A percentile compares a stretch with the other conserved stretches of the same genome.
Evolutionary conservation across 2,329 filamentous ascomycete species (phyloP).

Genomic region (Fusarium robinianum): DNA sequence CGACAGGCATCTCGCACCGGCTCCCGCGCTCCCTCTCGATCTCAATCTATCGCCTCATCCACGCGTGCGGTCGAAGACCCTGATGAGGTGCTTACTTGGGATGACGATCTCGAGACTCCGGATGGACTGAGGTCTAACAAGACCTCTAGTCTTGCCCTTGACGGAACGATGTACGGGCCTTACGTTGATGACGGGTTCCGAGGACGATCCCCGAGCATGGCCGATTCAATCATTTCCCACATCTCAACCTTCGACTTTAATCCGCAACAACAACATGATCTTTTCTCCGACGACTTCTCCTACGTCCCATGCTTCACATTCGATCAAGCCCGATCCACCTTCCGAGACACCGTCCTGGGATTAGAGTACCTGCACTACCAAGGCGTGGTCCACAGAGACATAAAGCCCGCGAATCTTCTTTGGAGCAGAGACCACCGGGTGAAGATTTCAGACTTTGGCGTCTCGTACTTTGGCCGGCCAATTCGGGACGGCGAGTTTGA

Average conservation of each 20-base stretch:
- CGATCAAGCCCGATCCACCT: conserved; percentile 78
- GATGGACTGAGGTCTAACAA: conserved; percentile 57
- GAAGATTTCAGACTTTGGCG: conserved; percentile 98
- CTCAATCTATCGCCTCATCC: conserved; percentile 52
- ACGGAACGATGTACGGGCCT: conserved; percentile 77
- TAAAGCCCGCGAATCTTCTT: conserved; percentile 88
- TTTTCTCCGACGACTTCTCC: conserved; percentile 83
- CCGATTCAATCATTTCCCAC: conserved; percentile 74
- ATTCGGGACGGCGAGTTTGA: conserved; percentile 81
- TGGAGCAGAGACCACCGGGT: conserved; percentile 84
- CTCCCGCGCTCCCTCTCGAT: conserved; percentile 54
- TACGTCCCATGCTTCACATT: conserved; percentile 94
- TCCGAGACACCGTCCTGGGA: conserved; percentile 90
- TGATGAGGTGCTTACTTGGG: conserved; percentile 44
- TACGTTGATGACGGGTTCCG: conserved; percentile 65
- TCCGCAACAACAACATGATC: conserved; percentile 60
- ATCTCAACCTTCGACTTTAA: conserved; percentile 69
- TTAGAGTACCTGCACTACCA: conserved; percentile 92
- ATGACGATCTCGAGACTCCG: conserved; percentile 60
- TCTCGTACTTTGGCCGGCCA: conserved; percentile 92
- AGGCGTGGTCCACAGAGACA: conserved; percentile 82
- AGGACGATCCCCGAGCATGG: conserved; percentile 77
- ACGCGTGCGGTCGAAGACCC: conserved; percentile 40
- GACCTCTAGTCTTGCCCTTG: conserved; percentile 63
- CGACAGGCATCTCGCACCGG: conserved; percentile 46